Evolutionary conservation across 495 filamentous ascomycete species (phyloP).

Genomic region (Aspergillus leporis): DNA sequence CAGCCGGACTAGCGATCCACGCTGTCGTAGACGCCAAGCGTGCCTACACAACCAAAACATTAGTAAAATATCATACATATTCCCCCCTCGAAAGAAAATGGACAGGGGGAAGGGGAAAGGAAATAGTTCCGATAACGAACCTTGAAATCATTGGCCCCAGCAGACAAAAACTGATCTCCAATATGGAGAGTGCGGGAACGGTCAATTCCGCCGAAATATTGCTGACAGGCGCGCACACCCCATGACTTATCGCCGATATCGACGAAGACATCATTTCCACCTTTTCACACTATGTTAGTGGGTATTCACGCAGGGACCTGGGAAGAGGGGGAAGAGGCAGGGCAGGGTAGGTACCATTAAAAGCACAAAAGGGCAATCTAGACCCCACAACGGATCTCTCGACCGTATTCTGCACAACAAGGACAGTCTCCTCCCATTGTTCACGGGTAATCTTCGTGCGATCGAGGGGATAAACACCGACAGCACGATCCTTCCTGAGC

Average conservation of each 20-base stretch:
- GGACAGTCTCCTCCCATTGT: conserved; percentile 90
- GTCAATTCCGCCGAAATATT: conserved; percentile 79
- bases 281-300: conserved; percentile 30
- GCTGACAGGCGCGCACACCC: conserved; percentile 88
- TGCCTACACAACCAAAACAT: conserved; percentile 38
- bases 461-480: conserved; percentile 73
- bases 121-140: conserved; percentile 40
- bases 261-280: conserved; percentile 95
- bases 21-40: conserved; percentile 66
- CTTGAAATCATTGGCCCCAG: conserved; percentile 97
- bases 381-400: conserved; percentile 72
- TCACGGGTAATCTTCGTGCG: conserved; percentile 74
- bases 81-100: too few species aligned
- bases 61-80: too few species aligned
- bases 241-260: conserved; percentile 98
- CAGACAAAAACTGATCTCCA: conserved; percentile 93
- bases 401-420: conserved; percentile 88
- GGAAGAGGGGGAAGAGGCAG: not conserved
- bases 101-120: too few species aligned
- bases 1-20: conserved; percentile 91
- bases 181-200: conserved; percentile 74
- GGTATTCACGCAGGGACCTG: too few species aligned
- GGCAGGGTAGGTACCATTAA: conserved; percentile 64
- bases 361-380: conserved; percentile 90
- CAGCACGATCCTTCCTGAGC: conserved; percentile 88